Conservation (phyloP, 257 asterid species). For the Solanum gandarillasii region DNA sequence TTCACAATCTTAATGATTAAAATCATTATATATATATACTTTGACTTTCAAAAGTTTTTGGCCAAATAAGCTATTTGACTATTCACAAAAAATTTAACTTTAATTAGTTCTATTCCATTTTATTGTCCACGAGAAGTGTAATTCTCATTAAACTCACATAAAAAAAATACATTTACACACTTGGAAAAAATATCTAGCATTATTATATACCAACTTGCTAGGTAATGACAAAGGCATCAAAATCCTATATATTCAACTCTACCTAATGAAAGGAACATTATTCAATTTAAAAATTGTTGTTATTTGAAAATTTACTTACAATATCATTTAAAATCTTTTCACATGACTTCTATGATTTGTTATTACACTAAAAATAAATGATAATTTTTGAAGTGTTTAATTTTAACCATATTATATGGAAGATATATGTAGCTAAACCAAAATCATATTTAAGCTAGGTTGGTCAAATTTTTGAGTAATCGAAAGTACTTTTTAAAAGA, state of each 20-base stretch:
- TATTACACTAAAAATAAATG: neutral
- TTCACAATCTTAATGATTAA: neutral
- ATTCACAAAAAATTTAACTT: neutral
- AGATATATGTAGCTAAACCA: neutral
- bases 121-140: neutral
- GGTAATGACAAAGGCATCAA: neutral
- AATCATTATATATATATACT: too few species aligned
- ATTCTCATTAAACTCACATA: neutral
- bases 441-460: neutral
- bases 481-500: neutral
- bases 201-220: neutral
- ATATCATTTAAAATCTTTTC: neutral
- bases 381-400: neutral
- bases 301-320: neutral
- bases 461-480: neutral
- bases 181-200: neutral
- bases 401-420: neutral
- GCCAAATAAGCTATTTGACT: neutral
- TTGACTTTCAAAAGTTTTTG: neutral
- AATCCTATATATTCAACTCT: neutral
- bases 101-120: neutral
- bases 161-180: neutral
- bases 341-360: neutral
- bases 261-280: neutral
- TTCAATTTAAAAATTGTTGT: neutral